Evolutionary conservation across 352 stramenopile species (phyloP), one percentile per base, ranked within the genome.

Genomic region (Achlya hypogyna): DNA sequence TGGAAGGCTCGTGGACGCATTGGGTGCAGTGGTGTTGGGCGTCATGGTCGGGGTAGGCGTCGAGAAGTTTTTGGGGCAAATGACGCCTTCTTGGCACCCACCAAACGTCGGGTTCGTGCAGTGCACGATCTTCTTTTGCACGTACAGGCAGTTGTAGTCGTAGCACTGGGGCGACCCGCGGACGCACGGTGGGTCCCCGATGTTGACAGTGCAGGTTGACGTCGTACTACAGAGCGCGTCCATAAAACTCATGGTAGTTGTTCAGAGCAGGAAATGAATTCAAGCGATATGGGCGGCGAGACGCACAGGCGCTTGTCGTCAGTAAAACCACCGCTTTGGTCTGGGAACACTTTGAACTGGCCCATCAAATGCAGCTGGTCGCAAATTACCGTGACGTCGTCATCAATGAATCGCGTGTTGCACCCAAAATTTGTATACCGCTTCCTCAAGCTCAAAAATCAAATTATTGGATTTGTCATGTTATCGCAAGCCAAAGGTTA

Each of bases 71-170:
- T 49, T 49, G 14, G 29, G 27, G 42, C 54, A 63, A 49, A 63
- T 47, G 6, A 49, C 25, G 1, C 27, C 54, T 23, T 49, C 51
- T 49, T 38, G 27, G 25, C 54, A 63, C 18, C 54, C 54, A 27
- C 29, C 42, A 63, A 34, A 63, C 3, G 54, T 63, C 1, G 54
- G 54, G 42, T 49, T 63, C 6, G 54, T 63, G 42, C 54, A 56
- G 25, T 56, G 25, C 12, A 56, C 49, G 25, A 56, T 56, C 25
- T 35, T 35, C 25, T 56, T 31, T 56, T 56, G 49, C 6, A 56
- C 18, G 31, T 56, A 56, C 3, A 56, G 2, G 31, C 49, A 56
- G 31, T 56, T 56, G 31, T 56, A 56, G 31, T 56, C 31, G 31
- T 56, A 56, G 31, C 49, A 56, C n/a, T 10, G 12, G 10, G 31